Conservation (phyloP, 1,139 yeast species). For the Yueomyces sp. region DNA sequence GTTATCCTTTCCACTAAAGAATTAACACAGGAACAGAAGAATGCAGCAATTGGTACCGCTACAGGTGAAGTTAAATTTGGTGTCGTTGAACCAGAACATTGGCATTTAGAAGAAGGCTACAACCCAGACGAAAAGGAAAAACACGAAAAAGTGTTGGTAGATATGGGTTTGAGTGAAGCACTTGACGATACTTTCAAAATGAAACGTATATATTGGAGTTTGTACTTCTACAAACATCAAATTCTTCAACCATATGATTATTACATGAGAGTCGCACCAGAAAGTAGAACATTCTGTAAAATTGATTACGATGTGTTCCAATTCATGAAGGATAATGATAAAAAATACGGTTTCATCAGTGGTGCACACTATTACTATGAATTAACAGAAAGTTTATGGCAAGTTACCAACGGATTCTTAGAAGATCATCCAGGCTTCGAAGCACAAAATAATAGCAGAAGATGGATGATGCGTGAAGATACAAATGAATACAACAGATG, state of each 20-base stretch:
- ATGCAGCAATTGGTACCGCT: conserved; percentile 34
- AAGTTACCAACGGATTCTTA: conserved; percentile 54
- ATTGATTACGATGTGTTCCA: conserved; percentile 66
- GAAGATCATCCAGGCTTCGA: conserved; percentile 42
- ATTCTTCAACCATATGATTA: conserved; percentile 55
- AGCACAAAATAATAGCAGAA: neutral
- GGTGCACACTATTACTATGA: conserved; percentile 61
- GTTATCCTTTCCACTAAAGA: conserved; percentile 68
- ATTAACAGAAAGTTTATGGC: conserved; percentile 76
- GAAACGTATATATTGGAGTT: conserved; percentile 72
- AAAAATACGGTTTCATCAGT: conserved; percentile 76
- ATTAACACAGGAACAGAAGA: conserved; percentile 49
- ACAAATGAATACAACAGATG: conserved; percentile 1
- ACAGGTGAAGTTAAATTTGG: conserved; percentile 63
- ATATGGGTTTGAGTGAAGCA: conserved; percentile 58
- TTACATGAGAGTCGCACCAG: conserved; percentile 90
- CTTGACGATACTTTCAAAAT: conserved; percentile 61
- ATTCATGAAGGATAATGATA: conserved; percentile 54
- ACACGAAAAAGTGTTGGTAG: conserved; percentile 40
- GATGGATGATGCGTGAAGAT: conserved; percentile 1
- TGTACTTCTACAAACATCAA: conserved; percentile 63
- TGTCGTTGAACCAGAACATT: conserved; percentile 45
- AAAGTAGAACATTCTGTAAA: conserved; percentile 73
- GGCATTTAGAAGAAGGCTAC: conserved; percentile 52
- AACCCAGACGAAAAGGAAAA: conserved; percentile 29